phyloP scores from a whole-genome alignment of 208 protist species.

The Leishmania mexicana region DNA sequence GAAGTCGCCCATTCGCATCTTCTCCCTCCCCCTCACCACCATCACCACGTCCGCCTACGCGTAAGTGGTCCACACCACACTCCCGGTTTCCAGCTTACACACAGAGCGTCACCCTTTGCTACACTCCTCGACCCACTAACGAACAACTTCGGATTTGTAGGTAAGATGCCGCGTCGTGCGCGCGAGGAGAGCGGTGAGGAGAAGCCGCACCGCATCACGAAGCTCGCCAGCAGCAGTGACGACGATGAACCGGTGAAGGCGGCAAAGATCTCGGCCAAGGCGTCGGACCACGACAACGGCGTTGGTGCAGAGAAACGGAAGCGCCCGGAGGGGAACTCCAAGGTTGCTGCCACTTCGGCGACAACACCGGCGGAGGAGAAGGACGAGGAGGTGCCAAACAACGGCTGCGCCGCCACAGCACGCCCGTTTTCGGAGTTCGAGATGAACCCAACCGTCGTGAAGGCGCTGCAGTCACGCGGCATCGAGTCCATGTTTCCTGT shows the following conservation, averaged over 20 bases:
- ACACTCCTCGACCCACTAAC: not conserved
- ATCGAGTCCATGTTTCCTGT: slow-evolving; percentile 93
- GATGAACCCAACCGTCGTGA: slow-evolving; percentile 67
- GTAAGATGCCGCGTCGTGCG: slow-evolving; percentile 21
- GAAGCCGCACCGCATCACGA: slow-evolving; percentile 26
- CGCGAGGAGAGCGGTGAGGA: slow-evolving; percentile 38
- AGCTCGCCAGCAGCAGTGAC: slow-evolving; percentile 37
- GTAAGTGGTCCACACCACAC: not conserved
- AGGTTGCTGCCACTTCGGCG: not conserved
- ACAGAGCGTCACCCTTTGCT: not conserved
- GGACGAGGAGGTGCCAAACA: slow-evolving; percentile 60
- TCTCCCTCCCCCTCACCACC: not conserved
- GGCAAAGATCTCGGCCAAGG: slow-evolving; percentile 21
- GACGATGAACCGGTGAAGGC: slow-evolving; percentile 44
- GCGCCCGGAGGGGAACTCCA: slow-evolving; percentile 18
- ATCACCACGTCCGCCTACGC: not conserved
- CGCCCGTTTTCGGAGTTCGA: slow-evolving; percentile 87
- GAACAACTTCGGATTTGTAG: not conserved
- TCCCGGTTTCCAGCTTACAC: not conserved
- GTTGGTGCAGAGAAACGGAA: slow-evolving; percentile 14
- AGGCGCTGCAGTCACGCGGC: slow-evolving; percentile 72
- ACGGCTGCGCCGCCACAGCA: slow-evolving; percentile 58
- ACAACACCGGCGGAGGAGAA: slow-evolving; percentile 2
- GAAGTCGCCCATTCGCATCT: not conserved
- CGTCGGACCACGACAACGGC: not conserved